A percentile compares a stretch with the other conserved stretches of the same genome.
Evolutionary conservation across 345 rosid genomes (phyloP).

Genomic region (Microcos paniculata): DNA sequence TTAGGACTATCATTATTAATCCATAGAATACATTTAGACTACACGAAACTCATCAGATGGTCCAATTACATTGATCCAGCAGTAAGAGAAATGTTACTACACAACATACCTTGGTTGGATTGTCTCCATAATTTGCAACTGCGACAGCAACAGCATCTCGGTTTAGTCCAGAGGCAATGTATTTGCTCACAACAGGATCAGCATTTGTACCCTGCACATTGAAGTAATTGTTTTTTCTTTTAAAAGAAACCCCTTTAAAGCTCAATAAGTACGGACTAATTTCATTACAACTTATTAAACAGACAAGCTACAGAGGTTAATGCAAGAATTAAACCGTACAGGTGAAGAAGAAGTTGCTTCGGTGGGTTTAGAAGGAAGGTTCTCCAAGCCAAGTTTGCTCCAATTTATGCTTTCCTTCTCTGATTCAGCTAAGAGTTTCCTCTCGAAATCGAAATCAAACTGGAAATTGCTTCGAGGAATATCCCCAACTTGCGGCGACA

Average conservation of each 20-base stretch:
- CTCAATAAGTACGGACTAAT: not conserved
- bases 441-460: too few species aligned
- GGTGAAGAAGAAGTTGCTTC: slow-evolving; percentile 46
- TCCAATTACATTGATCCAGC: not conserved
- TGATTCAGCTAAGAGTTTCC: too few species aligned
- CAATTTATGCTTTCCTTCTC: too few species aligned
- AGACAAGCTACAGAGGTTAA: not conserved
- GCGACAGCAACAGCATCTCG: slow-evolving; percentile 73
- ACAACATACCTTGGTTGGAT: slow-evolving; percentile 65
- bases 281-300: not conserved
- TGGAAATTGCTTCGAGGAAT: too few species aligned
- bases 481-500: too few species aligned
- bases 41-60: not conserved
- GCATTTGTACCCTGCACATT: slow-evolving; percentile 50
- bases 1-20: not conserved
- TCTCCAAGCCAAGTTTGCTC: too few species aligned
- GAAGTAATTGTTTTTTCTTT: not conserved
- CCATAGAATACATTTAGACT: not conserved
- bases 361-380: slow-evolving; percentile 39
- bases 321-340: slow-evolving; percentile 33
- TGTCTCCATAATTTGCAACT: slow-evolving; percentile 82
- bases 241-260: not conserved
- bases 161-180: slow-evolving; percentile 59
- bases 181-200: slow-evolving; percentile 68
- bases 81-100: not conserved